Evolutionary conservation across 2,329 filamentous ascomycete genomes (phyloP).

Genomic region (Fusarium chuoi): DNA sequence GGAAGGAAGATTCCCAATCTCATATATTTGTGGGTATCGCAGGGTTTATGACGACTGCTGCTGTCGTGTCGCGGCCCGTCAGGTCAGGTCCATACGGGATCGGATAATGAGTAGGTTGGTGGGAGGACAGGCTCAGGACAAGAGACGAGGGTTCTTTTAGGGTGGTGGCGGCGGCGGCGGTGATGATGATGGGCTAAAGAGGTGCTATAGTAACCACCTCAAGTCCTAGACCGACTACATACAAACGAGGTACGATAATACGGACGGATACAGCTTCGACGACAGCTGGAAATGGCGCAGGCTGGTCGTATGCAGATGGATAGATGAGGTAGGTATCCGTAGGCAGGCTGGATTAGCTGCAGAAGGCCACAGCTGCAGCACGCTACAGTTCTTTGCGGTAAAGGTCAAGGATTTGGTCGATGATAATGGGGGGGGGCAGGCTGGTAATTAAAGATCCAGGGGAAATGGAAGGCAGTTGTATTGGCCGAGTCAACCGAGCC

Average conservation of each 20-base stretch:
- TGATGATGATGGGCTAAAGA: not conserved
- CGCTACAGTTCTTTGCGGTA: conserved; percentile 18
- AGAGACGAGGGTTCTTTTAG: not conserved
- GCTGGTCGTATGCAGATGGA: conserved; percentile 4
- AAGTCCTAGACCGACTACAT: not conserved
- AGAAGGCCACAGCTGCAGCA: not conserved
- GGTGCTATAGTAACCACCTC: conserved; percentile 6
- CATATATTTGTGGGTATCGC: conserved; percentile 31
- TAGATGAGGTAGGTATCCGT: conserved; percentile 15
- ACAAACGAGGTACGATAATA: not conserved
- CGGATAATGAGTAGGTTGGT: conserved; percentile 3
- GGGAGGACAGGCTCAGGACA: not conserved
- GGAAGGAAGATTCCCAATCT: conserved; percentile 30
- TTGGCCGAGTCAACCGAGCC: not conserved
- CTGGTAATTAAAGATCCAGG: conserved; percentile 19
- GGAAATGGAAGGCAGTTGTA: not conserved
- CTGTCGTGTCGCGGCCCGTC: conserved; percentile 8
- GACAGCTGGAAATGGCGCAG: conserved; percentile 18
- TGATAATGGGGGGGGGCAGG: conserved; percentile 9
- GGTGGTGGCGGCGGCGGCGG: not conserved
- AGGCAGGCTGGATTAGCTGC: conserved; percentile 10
- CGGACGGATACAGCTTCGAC: not conserved
- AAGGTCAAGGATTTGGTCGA: conserved; percentile 7
- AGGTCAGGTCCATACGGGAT: not conserved
- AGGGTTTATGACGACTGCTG: conserved; percentile 33